phyloP scores from a whole-genome alignment of 2,329 filamentous ascomycete species.

The Ascocoryne sarcoides region DNA sequence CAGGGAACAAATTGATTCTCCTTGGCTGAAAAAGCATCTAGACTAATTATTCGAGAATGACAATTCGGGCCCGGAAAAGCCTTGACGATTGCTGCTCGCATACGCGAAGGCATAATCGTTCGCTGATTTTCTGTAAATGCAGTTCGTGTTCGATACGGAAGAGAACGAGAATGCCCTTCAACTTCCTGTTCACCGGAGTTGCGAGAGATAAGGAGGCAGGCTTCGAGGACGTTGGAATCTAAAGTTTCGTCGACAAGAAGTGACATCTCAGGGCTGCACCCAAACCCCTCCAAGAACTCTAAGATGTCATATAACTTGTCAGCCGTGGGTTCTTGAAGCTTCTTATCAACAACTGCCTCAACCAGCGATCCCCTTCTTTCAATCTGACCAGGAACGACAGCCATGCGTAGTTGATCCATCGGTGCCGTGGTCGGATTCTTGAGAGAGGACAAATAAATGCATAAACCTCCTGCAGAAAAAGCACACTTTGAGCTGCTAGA shows the following conservation, averaged over 20 bases:
- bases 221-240: neutral
- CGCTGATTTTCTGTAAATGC: no score
- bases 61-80: no score
- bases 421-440: neutral
- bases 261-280: neutral
- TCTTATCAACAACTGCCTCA: neutral
- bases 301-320: no score
- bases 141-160: no score
- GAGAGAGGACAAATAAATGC: neutral
- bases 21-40: no score
- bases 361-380: neutral
- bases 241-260: neutral
- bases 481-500: neutral
- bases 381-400: neutral
- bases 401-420: neutral
- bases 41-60: no score
- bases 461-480: neutral
- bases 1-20: no score
- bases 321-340: neutral
- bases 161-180: no score
- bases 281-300: neutral
- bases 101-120: no score
- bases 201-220: neutral
- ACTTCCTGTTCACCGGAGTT: no score
- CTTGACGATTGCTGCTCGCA: no score